Conservation (phyloP, 78 protist genomes). For the Guillardia theta region DNA sequence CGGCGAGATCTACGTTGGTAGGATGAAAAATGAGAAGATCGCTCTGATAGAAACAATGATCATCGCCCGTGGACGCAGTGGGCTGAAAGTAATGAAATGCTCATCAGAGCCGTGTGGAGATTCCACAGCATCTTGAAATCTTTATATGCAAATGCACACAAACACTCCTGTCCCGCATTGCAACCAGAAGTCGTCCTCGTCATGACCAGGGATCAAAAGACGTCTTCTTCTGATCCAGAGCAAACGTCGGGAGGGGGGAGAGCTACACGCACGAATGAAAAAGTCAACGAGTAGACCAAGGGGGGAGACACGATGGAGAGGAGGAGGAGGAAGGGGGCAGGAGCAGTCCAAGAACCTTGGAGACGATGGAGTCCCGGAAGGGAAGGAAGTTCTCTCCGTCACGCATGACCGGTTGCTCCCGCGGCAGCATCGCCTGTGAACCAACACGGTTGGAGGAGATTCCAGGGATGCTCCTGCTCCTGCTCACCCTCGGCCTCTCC, state of each 20-base stretch:
- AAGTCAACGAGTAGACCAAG: no score
- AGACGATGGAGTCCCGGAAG: no score
- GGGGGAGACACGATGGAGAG: not conserved
- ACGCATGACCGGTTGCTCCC: not conserved
- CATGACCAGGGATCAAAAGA: no score
- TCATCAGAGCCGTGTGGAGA: not conserved
- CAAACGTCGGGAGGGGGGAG: no score
- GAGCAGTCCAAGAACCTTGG: not conserved
- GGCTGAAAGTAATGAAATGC: not conserved
- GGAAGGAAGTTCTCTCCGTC: no score
- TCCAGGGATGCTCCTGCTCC: no score
- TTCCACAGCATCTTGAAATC: not conserved
- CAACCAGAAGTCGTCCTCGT: no score
- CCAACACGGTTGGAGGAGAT: no score
- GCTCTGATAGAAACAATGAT: not conserved
- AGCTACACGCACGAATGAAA: no score
- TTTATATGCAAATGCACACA: no score
- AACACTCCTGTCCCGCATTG: no score
- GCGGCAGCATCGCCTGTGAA: not conserved
- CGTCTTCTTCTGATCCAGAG: no score
- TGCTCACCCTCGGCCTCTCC: not conserved
- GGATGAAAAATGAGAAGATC: not conserved
- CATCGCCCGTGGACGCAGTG: not conserved
- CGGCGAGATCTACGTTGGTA: not conserved
- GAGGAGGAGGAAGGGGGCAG: not conserved